These are phyloP conservation scores for Cucurbita pepo DNA, from an alignment of 306 rosid genomes.

Conservation along the genomic window DNA sequence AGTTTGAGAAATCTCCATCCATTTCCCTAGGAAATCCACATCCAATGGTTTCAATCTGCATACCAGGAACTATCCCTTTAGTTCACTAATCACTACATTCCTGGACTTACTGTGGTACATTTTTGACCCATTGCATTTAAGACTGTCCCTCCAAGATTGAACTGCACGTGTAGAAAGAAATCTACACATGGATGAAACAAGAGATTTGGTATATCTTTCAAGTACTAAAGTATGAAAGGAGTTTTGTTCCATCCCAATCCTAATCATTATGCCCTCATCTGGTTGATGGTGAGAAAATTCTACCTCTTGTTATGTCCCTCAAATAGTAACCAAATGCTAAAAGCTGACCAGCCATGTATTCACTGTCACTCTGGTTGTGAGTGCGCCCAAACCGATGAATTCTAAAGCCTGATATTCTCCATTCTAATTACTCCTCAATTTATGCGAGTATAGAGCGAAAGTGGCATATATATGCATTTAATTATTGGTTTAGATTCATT, in stretches of 20 bases:
- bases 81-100: slow-evolving; percentile 49
- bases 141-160: slow-evolving; percentile 78
- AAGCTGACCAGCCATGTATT: slow-evolving; percentile 92
- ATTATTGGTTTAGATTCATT: neutral
- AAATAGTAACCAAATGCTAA: slow-evolving; percentile 64
- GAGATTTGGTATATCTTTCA: slow-evolving; percentile 73
- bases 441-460: neutral
- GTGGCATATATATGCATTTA: neutral
- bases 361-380: slow-evolving; percentile 60
- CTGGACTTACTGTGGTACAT: slow-evolving; percentile 62
- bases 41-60: slow-evolving; percentile 91
- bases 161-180: slow-evolving; percentile 82
- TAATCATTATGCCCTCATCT: slow-evolving; percentile 75
- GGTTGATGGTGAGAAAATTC: slow-evolving; percentile 78
- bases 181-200: slow-evolving; percentile 83
- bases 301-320: slow-evolving; percentile 40
- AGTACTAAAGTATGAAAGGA: slow-evolving; percentile 82
- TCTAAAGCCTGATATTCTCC: neutral
- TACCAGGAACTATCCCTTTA: slow-evolving; percentile 75
- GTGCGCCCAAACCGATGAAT: too few species aligned
- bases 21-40: slow-evolving; percentile 70
- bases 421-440: neutral
- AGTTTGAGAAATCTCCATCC: neutral
- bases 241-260: slow-evolving; percentile 86
- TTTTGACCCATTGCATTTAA: slow-evolving; percentile 83